phyloP scores from a whole-genome alignment of 768 basidiomycete species.

The Lactarius akahatsu region DNA sequence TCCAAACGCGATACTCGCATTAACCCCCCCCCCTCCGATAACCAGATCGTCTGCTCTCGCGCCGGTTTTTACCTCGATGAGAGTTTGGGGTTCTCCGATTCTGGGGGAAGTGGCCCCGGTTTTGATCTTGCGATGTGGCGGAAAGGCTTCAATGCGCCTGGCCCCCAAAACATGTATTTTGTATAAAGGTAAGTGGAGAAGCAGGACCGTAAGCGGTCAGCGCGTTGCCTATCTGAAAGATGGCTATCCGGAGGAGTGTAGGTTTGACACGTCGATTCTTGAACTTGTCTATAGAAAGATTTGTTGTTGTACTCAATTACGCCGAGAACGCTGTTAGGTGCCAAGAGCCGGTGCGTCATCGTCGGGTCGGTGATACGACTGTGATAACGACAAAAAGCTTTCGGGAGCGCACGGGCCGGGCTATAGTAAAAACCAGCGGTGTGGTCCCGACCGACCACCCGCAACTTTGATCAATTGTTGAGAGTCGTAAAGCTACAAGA shows the following conservation, averaged over 20 bases:
- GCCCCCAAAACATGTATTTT: constrained; percentile 26
- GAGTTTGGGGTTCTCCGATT: constrained; percentile 27
- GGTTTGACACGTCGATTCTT: neutral
- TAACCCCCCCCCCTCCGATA: constrained; percentile 23
- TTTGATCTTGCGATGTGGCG: constrained; percentile 21
- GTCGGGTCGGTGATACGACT: neutral
- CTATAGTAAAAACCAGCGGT: neutral
- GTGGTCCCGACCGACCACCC: neutral
- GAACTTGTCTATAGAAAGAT: neutral
- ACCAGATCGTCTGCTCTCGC: constrained; percentile 53
- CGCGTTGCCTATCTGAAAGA: neutral
- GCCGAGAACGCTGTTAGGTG: neutral
- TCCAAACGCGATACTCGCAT: neutral
- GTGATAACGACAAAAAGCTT: neutral
- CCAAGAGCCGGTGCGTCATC: neutral
- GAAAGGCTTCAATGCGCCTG: constrained; percentile 21
- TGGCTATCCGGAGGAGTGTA: neutral
- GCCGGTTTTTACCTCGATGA: constrained; percentile 51
- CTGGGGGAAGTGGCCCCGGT: constrained; percentile 1
- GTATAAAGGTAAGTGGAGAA: constrained; percentile 11
- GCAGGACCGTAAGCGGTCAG: neutral
- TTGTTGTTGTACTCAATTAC: neutral
- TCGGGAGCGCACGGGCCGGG: neutral
- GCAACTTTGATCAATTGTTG: neutral
- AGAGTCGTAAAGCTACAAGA: constrained; percentile 1